A percentile compares a stretch with the other conserved stretches of the same genome.
phyloP scores from a whole-genome alignment of 225 moss, liverwort and hornwort genomes.

The Rhytidiadelphus loreus region DNA sequence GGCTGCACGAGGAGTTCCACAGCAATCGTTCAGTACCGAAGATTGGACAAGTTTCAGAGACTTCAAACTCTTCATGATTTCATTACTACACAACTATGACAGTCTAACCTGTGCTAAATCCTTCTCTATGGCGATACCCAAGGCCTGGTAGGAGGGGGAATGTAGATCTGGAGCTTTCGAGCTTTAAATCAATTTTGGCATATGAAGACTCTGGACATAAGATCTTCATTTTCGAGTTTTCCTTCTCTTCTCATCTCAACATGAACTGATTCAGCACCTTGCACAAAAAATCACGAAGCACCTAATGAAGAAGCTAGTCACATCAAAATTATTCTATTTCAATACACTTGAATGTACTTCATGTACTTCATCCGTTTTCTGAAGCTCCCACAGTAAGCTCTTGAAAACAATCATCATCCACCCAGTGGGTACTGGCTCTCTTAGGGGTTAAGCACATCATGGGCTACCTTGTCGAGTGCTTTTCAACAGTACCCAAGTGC shows the following conservation, averaged over 20 bases:
- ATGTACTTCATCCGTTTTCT: not conserved
- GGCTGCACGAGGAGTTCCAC: not conserved
- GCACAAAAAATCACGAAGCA: not conserved
- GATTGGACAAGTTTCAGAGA: not conserved
- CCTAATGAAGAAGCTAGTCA: not conserved
- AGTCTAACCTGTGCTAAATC: not conserved
- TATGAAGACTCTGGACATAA: not conserved
- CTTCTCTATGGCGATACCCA: not conserved
- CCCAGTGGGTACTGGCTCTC: not conserved
- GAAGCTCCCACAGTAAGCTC: not conserved
- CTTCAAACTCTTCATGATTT: not conserved
- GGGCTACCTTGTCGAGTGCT: not conserved
- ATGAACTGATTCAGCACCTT: not conserved
- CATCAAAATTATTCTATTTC: not conserved
- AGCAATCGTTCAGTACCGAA: not conserved
- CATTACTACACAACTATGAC: not conserved
- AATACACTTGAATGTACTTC: not conserved
- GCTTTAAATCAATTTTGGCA: not conserved
- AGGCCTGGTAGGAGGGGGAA: not conserved
- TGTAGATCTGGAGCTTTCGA: not conserved
- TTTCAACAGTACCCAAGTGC: not conserved
- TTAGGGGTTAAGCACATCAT: not conserved
- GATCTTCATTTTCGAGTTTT: not conserved
- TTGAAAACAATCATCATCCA: not conserved
- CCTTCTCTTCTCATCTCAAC: not conserved